phyloP scores from a whole-genome alignment of 768 basidiomycete genomes.

The Wakefieldia striispora region DNA sequence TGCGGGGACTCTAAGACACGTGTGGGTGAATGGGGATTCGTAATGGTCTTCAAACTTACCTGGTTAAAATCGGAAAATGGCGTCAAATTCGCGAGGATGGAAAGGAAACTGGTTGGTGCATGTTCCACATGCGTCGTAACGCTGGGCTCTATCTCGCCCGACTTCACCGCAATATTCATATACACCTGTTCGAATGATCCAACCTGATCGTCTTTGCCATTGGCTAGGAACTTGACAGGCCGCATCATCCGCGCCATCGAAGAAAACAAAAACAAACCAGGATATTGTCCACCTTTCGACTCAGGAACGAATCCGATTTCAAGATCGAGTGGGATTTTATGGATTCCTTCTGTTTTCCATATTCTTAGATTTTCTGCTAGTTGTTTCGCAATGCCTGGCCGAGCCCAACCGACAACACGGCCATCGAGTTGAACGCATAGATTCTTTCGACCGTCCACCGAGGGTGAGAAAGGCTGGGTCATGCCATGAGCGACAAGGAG shows the following conservation, averaged over 20 bases:
- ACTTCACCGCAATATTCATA: conserved; percentile 94
- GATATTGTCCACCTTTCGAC: conserved; percentile 93
- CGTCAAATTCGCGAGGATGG: conserved; percentile 94
- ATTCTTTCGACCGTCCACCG: conserved; percentile 78
- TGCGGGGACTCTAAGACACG: conserved; percentile 68
- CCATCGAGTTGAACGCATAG: conserved; percentile 95
- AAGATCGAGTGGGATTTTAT: conserved; percentile 85
- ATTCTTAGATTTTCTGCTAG: conserved; percentile 84
- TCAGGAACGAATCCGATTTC: conserved; percentile 92
- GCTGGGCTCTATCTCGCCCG: conserved; percentile 74
- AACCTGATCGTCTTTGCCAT: conserved; percentile 84
- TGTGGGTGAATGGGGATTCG: conserved; percentile 1
- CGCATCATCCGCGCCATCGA: conserved; percentile 94
- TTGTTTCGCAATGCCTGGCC: conserved; percentile 64
- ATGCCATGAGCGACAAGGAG: conserved; percentile 88
- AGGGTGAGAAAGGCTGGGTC: conserved; percentile 83
- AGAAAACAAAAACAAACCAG: conserved; percentile 91
- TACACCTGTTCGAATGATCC: conserved; percentile 99
- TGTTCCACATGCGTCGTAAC: conserved; percentile 92
- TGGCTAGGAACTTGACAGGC: conserved; percentile 87
- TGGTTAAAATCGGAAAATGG: conserved; percentile 99
- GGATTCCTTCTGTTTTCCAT: conserved; percentile 89
- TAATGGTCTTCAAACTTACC: conserved; percentile 41
- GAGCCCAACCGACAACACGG: conserved; percentile 90
- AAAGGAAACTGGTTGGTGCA: conserved; percentile 91